Conservation (phyloP, 768 basidiomycete species). For the Mycena capillaripes region DNA sequence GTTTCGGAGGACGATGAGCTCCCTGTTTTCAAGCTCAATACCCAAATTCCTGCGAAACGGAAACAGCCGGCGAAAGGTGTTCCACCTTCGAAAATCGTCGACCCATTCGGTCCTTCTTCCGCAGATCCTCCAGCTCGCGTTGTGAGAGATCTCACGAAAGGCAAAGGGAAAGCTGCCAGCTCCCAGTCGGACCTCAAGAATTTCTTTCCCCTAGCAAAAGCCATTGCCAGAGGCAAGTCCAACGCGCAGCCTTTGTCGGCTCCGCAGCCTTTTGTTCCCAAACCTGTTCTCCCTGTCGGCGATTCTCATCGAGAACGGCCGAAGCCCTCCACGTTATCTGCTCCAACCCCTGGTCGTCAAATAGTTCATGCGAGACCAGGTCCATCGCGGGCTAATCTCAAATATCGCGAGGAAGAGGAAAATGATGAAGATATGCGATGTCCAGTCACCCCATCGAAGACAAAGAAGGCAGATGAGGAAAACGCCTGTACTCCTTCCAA, state of each 20-base stretch:
- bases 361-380: background rate
- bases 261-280: slow-evolving; percentile 1
- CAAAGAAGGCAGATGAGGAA: slow-evolving; percentile 6
- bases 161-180: slow-evolving; percentile 24
- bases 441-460: slow-evolving; percentile 14
- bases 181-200: slow-evolving; percentile 28
- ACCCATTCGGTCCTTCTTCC: background rate
- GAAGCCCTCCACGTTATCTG: slow-evolving; percentile 10
- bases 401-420: background rate
- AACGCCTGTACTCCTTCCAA: slow-evolving; percentile 4
- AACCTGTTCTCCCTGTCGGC: background rate
- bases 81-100: background rate
- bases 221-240: slow-evolving; percentile 7
- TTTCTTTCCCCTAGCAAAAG: slow-evolving; percentile 36
- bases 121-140: slow-evolving; percentile 3
- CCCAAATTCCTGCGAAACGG: background rate
- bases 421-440: slow-evolving; percentile 10
- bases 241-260: slow-evolving; percentile 20
- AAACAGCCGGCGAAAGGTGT: background rate
- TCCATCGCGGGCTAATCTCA: background rate
- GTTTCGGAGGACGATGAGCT: slow-evolving; percentile 28
- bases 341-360: slow-evolving; percentile 21
- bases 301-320: background rate
- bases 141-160: slow-evolving; percentile 39
- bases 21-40: slow-evolving; percentile 1